phyloP scores from a whole-genome alignment of 306 rosid species.

The Albizia julibrissin region DNA sequence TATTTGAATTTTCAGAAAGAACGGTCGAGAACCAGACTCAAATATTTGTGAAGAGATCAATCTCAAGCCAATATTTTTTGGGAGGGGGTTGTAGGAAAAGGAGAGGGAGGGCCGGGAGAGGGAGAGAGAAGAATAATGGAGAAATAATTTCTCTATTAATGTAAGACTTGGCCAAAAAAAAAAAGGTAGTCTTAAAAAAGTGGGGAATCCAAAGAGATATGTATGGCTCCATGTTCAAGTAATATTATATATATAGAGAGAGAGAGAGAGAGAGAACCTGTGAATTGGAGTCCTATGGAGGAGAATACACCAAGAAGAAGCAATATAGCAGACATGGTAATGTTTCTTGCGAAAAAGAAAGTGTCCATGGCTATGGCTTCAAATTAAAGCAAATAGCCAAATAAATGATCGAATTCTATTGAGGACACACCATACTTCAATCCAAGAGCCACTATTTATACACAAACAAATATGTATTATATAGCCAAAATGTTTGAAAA shows the following conservation, averaged over 20 bases:
- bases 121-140: no score
- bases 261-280: neutral
- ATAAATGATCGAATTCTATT: neutral
- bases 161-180: no score
- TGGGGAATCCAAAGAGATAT: no score
- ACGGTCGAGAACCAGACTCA: no score
- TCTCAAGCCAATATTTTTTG: no score
- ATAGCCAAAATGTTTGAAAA: neutral
- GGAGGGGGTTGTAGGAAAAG: no score
- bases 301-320: constrained; percentile 33
- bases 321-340: constrained; percentile 6
- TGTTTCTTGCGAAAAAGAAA: neutral
- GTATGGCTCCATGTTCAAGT: neutral
- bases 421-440: neutral
- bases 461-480: neutral
- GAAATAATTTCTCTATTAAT: no score
- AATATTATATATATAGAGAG: no score
- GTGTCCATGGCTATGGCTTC: neutral
- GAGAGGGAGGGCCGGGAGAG: no score
- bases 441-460: constrained; percentile 26
- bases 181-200: no score
- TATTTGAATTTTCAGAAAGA: no score
- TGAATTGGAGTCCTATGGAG: neutral
- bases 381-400: neutral
- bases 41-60: no score